Evolutionary conservation across 169 alveolate species (phyloP).

Genomic region (Besnoitia besnoiti): DNA sequence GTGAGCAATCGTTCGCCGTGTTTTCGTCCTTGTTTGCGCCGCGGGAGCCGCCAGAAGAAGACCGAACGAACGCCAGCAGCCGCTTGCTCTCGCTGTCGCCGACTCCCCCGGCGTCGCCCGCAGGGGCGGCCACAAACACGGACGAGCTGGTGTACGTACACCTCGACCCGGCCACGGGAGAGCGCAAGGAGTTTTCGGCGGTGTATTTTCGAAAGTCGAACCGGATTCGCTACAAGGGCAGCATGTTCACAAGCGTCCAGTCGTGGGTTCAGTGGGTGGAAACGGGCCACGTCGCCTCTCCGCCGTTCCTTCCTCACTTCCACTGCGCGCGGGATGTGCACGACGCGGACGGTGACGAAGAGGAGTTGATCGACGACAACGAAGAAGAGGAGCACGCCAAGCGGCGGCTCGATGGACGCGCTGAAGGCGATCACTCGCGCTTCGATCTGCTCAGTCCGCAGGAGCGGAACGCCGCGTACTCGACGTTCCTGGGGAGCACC

Average conservation of each 20-base stretch:
- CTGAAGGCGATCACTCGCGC: neutral
- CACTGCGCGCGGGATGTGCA: neutral
- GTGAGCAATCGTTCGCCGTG: neutral
- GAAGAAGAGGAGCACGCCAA: neutral
- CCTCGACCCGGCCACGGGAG: neutral
- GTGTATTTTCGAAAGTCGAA: neutral
- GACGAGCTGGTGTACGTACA: conserved; percentile 23
- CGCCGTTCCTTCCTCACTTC: neutral
- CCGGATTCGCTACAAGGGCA: neutral
- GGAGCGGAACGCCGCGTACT: neutral
- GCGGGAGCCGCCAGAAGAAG: neutral
- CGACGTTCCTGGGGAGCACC: neutral
- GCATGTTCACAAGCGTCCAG: conserved; percentile 3
- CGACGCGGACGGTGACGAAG: too few species aligned
- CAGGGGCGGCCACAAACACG: neutral
- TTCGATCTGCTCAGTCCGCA: neutral
- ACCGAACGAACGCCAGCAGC: neutral
- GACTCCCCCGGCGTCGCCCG: neutral
- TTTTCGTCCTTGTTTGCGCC: neutral
- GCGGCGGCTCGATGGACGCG: neutral
- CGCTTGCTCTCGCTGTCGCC: neutral
- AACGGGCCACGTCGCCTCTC: neutral
- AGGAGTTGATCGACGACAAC: neutral
- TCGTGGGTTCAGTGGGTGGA: conserved; percentile 36
- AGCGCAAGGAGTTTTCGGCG: conserved; percentile 16